Conservation (phyloP, 75 land plant genomes). For the Picea sitchensis region DNA sequence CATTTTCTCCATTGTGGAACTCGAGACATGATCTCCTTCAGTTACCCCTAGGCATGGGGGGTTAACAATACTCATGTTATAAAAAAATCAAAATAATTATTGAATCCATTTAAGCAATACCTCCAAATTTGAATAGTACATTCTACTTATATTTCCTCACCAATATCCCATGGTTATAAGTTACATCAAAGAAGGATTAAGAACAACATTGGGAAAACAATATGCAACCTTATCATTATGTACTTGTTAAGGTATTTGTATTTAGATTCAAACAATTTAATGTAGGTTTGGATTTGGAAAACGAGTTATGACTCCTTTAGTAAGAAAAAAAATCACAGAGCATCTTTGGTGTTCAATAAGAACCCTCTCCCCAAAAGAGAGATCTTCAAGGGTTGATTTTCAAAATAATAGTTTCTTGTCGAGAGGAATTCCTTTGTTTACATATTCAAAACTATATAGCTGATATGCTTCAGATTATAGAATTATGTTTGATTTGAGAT, state of each 20-base stretch:
- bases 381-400: conserved; percentile 59
- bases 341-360: conserved; percentile 14
- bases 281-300: conserved; percentile 46
- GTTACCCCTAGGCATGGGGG: too few species aligned
- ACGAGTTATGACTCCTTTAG: conserved; percentile 63
- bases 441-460: conserved; percentile 50
- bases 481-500: too few species aligned
- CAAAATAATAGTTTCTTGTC: conserved; percentile 69
- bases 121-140: conserved; percentile 57
- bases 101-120: conserved; percentile 15
- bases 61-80: too few species aligned
- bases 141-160: too few species aligned
- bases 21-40: too few species aligned
- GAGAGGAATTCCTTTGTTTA: conserved; percentile 80
- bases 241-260: conserved; percentile 71
- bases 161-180: too few species aligned
- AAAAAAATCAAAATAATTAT: too few species aligned
- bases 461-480: not conserved
- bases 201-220: conserved; percentile 82
- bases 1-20: too few species aligned
- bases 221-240: conserved; percentile 37
- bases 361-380: conserved; percentile 50
- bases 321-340: conserved; percentile 18
- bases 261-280: conserved; percentile 59
- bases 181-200: conserved; percentile 4